phyloP scores from a whole-genome alignment of 345 rosid species.

The Iberis pinnata region DNA sequence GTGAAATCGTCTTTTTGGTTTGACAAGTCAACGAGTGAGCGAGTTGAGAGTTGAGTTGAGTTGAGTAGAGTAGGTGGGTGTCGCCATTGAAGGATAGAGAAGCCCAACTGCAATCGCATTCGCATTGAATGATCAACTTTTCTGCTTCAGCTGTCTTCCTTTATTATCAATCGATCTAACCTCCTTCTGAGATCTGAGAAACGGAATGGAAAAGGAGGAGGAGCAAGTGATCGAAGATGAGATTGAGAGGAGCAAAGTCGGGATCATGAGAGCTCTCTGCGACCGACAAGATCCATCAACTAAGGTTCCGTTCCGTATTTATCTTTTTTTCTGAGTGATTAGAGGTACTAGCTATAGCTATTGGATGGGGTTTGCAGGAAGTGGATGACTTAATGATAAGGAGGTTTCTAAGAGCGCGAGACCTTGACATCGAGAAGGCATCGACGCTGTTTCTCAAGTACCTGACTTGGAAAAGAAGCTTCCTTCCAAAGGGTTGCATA shows the following conservation, averaged over 20 bases:
- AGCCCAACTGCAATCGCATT: too few species aligned
- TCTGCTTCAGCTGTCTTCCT: background rate
- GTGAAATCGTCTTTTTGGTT: too few species aligned
- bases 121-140: too few species aligned
- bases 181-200: background rate
- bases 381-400: constrained; percentile 71
- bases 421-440: constrained; percentile 81
- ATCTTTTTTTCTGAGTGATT: too few species aligned
- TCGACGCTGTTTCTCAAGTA: constrained; percentile 60
- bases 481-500: constrained; percentile 53
- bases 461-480: constrained; percentile 55
- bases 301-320: constrained; percentile 54
- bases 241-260: constrained; percentile 65
- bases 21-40: too few species aligned
- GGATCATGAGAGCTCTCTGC: constrained; percentile 71
- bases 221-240: constrained; percentile 37
- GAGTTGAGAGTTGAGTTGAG: too few species aligned
- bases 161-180: background rate
- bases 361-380: constrained; percentile 34
- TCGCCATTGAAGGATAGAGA: too few species aligned
- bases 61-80: too few species aligned
- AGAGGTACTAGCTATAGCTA: background rate
- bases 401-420: constrained; percentile 82
- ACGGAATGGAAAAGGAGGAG: constrained; percentile 12
- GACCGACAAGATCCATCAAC: constrained; percentile 69